A percentile compares a stretch with the other conserved stretches of the same genome.
Conservation (phyloP, 2,329 filamentous ascomycete species). For the Calonectria crousiana region DNA sequence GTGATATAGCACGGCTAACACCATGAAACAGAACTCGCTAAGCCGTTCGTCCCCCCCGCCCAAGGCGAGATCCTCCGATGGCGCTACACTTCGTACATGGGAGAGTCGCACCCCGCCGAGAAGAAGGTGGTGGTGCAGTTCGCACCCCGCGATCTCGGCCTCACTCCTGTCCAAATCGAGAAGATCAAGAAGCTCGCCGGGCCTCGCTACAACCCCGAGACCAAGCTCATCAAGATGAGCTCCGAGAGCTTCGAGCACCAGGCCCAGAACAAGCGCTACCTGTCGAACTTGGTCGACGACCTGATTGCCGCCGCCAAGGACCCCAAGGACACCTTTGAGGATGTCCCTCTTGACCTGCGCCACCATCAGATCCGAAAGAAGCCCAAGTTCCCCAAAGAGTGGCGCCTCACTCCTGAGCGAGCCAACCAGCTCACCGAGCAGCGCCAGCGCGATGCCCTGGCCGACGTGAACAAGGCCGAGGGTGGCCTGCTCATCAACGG, state of each 20-base stretch:
- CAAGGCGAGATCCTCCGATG: slow-evolving; percentile 83
- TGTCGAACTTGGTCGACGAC: slow-evolving; percentile 81
- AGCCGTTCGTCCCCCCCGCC: slow-evolving; percentile 81
- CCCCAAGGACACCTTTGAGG: slow-evolving; percentile 83
- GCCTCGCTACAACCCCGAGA: slow-evolving; percentile 87
- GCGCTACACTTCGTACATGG: slow-evolving; percentile 97
- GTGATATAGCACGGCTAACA: slow-evolving; percentile 21
- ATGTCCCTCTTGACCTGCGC: slow-evolving; percentile 89
- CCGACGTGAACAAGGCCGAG: slow-evolving; percentile 67
- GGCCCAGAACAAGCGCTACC: slow-evolving; percentile 96
- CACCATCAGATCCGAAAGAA: slow-evolving; percentile 81
- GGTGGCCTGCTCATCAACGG: slow-evolving; percentile 72
- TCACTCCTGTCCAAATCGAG: slow-evolving; percentile 75
- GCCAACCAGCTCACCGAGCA: slow-evolving; percentile 72
- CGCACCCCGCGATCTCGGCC: slow-evolving; percentile 76
- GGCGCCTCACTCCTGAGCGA: slow-evolving; percentile 82
- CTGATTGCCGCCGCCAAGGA: slow-evolving; percentile 84
- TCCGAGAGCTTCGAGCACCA: slow-evolving; percentile 89
- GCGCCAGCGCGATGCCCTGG: slow-evolving; percentile 63
- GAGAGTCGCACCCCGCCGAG: slow-evolving; percentile 90
- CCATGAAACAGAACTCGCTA: slow-evolving; percentile 76
- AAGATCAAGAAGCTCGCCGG: slow-evolving; percentile 93
- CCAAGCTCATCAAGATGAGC: slow-evolving; percentile 86
- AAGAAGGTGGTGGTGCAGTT: slow-evolving; percentile 97
- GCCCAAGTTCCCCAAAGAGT: slow-evolving; percentile 82